Percentiles rank a stretch among this genome's conserved stretches.
Evolutionary conservation across 2,329 filamentous ascomycete genomes (phyloP).

Genomic region (Hymenoscyphus occultus): DNA sequence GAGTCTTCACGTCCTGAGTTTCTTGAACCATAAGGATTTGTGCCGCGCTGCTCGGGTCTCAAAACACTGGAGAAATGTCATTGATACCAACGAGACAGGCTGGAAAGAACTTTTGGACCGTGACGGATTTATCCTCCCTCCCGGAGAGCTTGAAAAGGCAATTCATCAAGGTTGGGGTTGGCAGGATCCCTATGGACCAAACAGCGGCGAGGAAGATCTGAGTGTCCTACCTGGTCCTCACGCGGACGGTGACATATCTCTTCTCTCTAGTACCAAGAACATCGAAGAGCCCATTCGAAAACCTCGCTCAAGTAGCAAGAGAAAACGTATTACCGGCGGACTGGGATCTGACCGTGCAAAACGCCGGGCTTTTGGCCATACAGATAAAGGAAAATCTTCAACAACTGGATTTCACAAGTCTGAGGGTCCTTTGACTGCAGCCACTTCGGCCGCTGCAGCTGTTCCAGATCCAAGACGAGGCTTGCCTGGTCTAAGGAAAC

Average conservation of each 20-base stretch:
- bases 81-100: constrained; percentile 89
- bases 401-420: constrained; percentile 43
- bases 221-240: constrained; percentile 51
- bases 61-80: constrained; percentile 85
- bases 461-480: constrained; percentile 81
- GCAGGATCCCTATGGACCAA: constrained; percentile 77
- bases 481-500: constrained; percentile 70
- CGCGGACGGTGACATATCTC: constrained; percentile 48
- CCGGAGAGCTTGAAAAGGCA: constrained; percentile 80
- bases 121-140: constrained; percentile 75
- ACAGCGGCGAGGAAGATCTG: constrained; percentile 78
- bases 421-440: constrained; percentile 82
- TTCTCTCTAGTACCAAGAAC: constrained; percentile 17
- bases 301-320: constrained; percentile 32
- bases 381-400: constrained; percentile 28
- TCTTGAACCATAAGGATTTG: constrained; percentile 80
- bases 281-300: constrained; percentile 26
- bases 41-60: constrained; percentile 91
- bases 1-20: constrained; percentile 81
- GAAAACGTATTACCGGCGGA: constrained; percentile 31
- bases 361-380: constrained; percentile 30
- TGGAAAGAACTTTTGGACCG: constrained; percentile 91
- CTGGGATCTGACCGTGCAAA: constrained; percentile 31
- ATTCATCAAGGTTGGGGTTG: constrained; percentile 95
- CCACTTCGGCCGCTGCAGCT: constrained; percentile 76